phyloP scores from a whole-genome alignment of 2,329 filamentous ascomycete genomes.

The Calycina herbarum region DNA sequence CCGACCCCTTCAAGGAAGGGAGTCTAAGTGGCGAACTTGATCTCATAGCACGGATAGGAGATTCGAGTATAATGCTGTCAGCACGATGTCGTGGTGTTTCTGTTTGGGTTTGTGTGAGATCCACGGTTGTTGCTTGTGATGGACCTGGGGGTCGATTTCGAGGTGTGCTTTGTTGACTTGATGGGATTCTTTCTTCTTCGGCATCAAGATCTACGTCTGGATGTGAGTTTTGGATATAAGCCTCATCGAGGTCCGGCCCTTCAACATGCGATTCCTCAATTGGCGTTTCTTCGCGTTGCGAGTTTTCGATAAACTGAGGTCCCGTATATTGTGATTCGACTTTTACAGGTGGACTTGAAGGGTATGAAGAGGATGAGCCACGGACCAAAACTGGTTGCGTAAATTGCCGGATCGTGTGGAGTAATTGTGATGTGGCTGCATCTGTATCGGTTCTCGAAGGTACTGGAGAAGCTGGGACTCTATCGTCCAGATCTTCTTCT shows the following conservation, averaged over 20 bases:
- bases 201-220: conserved; percentile 1
- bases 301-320: neutral
- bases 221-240: neutral
- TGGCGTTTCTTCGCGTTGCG: neutral
- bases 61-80: conserved; percentile 30
- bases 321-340: neutral
- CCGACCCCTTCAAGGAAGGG: conserved; percentile 15
- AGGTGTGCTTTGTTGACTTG: conserved; percentile 16
- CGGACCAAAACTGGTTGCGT: conserved; percentile 20
- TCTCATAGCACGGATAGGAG: conserved; percentile 27
- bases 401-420: conserved; percentile 32
- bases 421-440: conserved; percentile 33
- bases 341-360: conserved; percentile 10
- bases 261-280: neutral
- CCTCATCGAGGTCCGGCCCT: neutral
- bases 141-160: conserved; percentile 2
- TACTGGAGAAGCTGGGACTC: conserved; percentile 7
- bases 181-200: conserved; percentile 13
- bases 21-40: conserved; percentile 28
- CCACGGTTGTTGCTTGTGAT: conserved; percentile 38
- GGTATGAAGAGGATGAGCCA: neutral
- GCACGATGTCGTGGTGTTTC: conserved; percentile 24
- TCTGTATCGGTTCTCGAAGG: conserved; percentile 35
- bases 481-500: neutral
- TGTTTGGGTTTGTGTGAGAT: conserved; percentile 32